These are phyloP conservation scores for Pyracantha coccinea DNA, from an alignment of 331 rosid genomes.

Conservation along the genomic window DNA sequence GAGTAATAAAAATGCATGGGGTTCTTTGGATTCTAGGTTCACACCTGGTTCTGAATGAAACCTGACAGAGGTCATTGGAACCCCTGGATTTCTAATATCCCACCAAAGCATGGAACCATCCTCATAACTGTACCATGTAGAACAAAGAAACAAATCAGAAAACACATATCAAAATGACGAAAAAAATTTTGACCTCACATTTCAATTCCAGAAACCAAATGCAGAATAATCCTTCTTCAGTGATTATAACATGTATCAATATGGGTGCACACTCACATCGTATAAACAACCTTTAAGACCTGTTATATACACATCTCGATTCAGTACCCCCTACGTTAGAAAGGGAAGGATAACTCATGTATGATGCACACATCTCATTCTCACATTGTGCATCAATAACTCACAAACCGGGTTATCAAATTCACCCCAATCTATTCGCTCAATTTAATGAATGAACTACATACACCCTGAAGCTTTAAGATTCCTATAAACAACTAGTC, in stretches of 20 bases:
- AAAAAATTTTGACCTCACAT: not conserved
- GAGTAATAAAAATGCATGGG: not conserved
- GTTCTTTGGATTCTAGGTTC: conserved; percentile 1
- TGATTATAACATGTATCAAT: not conserved
- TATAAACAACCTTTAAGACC: not conserved
- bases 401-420: not conserved
- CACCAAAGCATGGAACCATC: conserved; percentile 99
- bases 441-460: not conserved
- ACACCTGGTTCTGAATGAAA: conserved; percentile 89
- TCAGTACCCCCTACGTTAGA: not conserved
- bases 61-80: conserved; percentile 65
- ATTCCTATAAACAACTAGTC: not conserved
- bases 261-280: not conserved
- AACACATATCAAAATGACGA: not conserved
- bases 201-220: conserved; percentile 4
- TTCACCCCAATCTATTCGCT: not conserved
- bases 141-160: conserved; percentile 5
- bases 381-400: not conserved
- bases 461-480: not conserved
- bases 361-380: not conserved
- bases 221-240: not conserved
- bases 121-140: conserved; percentile 51
- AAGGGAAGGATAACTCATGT: not conserved
- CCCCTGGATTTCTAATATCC: conserved; percentile 69
- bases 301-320: not conserved